Base-by-base conservation (phyloP, 2,329 filamentous ascomycete genomes). In the Chaetomium sp. region DNA sequence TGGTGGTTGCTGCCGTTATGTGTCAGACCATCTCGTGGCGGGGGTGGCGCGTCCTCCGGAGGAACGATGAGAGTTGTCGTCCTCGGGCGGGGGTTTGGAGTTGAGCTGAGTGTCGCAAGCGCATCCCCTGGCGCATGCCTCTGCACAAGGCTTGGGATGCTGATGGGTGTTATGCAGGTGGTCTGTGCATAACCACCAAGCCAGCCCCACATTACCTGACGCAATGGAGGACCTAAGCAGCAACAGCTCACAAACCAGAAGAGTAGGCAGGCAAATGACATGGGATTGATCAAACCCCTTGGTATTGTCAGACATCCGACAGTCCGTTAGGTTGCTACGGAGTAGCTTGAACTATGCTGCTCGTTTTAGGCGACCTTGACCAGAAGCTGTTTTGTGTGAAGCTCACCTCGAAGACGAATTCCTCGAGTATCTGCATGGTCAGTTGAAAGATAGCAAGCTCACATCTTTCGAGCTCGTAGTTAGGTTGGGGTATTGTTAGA, bases 1-100 rank as follows among this genome's bases (percentile, higher is more conserved):
- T 91, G 65, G 71, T 76, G 74, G 60, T 63, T 45, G 38, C 23
- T 35, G 35, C 49, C 12, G 35, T 45, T 38, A 13, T 57, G 42
- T 57, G 49, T 59, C 62, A 65, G 42, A 65, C 64, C 60, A 63
- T 67, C 38, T 56, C 60, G 55, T 23, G 55, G 8, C 4, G 45
- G 47, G n/a, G 25, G 25, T 50, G 62, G 4, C 35, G 29, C 25
- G 49, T 64, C 62, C 29, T 64, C 50, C 27, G 42, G 31, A 13
- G 51, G 31, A 56, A 23, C 19, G n/a, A 23, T 23, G n/a, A 55
- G 57, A 33, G 57, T 35, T n/a, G 59, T 55, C 33, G 50, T 16
- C 31, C 7, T 27, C 16, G 21, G 45, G 45, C 45, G 45, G 45
- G 31, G 23, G n/a, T 21, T n/a, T 42, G 33, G 38, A 10, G 27